Base-by-base conservation (phyloP, 2,329 filamentous ascomycete genomes). In the Raffaelea arxii region DNA sequence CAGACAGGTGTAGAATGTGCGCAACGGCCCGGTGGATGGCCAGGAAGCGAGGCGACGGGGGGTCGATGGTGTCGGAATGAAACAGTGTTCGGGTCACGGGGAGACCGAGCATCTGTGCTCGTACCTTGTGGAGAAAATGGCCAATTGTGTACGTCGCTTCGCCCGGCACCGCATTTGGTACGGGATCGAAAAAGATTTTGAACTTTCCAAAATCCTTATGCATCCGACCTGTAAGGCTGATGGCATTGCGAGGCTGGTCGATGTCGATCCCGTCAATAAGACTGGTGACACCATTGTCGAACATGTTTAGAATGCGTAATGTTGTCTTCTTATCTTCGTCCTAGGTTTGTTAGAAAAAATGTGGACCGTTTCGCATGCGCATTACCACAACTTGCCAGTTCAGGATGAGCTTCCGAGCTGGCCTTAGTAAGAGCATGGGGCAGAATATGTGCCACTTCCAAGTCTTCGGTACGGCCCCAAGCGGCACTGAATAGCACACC, bases 281-380 rank as follows among this genome's bases (percentile, higher is more conserved):
- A 52, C 61, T 54, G 10, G 55, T 54, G 30, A 62, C 55, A 22
- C 58, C 61, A 25, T 43, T 53, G 47, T 68, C 64, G 48, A 70
- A 67, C 64, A 69, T 69, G 24, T 68, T 64, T 2, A 68, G 59
- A 35, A 69, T 62, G 19, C 55, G 53, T 9, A 69, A 54, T 7
- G 63, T 60, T 0, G 58, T 56, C 55, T 62, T 47, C 50, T 62
- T 62, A 49, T 53, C 18, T 49, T 47, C 23, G n/a, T 46, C 43
- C 45, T 47, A 16, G 30, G n/a, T n/a, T n/a, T n/a, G n/a, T n/a
- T n/a, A n/a, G 24, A n/a, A n/a, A n/a, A n/a, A n/a, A n/a, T n/a
- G n/a, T n/a, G n/a, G n/a, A n/a, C n/a, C n/a, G n/a, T n/a, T n/a
- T n/a, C n/a, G n/a, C n/a, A n/a, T n/a, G n/a, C n/a, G n/a, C n/a